Conservation (phyloP, 2,329 filamentous ascomycete species). For the Scedosporium minutisporum region DNA sequence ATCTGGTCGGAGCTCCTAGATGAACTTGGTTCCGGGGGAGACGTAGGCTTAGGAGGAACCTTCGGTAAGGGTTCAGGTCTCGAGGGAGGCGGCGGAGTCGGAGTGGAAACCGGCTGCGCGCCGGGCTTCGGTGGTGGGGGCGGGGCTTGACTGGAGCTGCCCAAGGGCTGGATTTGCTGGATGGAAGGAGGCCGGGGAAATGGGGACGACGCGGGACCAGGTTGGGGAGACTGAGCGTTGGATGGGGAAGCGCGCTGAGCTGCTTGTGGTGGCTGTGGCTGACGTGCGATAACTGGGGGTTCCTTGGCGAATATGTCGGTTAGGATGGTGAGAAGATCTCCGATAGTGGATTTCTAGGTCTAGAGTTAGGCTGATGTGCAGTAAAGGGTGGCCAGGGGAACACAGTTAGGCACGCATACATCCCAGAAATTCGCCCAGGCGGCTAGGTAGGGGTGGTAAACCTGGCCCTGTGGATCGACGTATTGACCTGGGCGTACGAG, state of each 20-base stretch:
- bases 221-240: not conserved
- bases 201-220: constrained; percentile 61
- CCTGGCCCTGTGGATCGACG: constrained; percentile 82
- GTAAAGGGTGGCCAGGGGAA: too few relatives aligned
- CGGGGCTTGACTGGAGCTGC: constrained; percentile 17
- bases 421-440: constrained; percentile 87
- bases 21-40: constrained; percentile 16
- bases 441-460: constrained; percentile 92
- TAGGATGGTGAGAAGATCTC: constrained; percentile 74
- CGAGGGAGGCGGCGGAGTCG: constrained; percentile 17
- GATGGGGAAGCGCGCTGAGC: constrained; percentile 14
- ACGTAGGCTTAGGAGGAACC: constrained; percentile 6
- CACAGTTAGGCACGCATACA: constrained; percentile 45
- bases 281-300: constrained; percentile 72
- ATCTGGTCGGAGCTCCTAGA: constrained; percentile 14
- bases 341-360: constrained; percentile 69
- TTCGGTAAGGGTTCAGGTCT: constrained; percentile 10
- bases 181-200: constrained; percentile 54
- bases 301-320: constrained; percentile 89
- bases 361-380: constrained; percentile 11
- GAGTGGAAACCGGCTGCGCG: constrained; percentile 15
- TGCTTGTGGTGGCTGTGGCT: constrained; percentile 12
- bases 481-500: constrained; percentile 85
- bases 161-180: constrained; percentile 38
- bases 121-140: constrained; percentile 3